Conservation (phyloP, 495 filamentous ascomycete genomes). For the Viridothelium virens region DNA sequence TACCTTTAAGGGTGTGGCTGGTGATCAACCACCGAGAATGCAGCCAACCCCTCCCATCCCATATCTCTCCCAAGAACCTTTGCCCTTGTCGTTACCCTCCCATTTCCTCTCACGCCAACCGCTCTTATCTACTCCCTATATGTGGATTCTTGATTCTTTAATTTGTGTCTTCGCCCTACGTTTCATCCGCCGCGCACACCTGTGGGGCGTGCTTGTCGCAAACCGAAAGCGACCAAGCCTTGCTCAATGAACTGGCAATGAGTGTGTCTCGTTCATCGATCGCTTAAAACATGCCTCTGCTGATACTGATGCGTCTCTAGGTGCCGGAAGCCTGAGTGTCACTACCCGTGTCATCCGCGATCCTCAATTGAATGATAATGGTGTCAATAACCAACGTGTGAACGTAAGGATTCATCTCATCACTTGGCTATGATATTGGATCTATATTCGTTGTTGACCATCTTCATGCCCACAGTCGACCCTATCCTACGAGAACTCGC, state of each 20-base stretch:
- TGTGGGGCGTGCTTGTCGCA: neutral
- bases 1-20: neutral
- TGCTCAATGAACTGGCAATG: conserved; percentile 9
- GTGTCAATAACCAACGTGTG: neutral
- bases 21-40: neutral
- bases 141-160: neutral
- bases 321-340: neutral
- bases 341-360: neutral
- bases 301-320: neutral
- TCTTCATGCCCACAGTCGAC: neutral
- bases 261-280: neutral
- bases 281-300: neutral
- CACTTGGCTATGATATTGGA: neutral
- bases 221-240: neutral
- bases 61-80: neutral
- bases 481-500: neutral
- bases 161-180: neutral
- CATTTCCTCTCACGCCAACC: neutral
- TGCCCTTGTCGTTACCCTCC: no score
- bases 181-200: neutral
- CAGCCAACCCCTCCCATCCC: neutral
- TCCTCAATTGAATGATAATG: neutral
- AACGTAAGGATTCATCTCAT: neutral
- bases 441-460: neutral
- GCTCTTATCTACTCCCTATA: neutral